A percentile compares a stretch with the other conserved stretches of the same genome.
Conservation (phyloP, 129 eudicot genomes). For the Tagetes patula region DNA sequence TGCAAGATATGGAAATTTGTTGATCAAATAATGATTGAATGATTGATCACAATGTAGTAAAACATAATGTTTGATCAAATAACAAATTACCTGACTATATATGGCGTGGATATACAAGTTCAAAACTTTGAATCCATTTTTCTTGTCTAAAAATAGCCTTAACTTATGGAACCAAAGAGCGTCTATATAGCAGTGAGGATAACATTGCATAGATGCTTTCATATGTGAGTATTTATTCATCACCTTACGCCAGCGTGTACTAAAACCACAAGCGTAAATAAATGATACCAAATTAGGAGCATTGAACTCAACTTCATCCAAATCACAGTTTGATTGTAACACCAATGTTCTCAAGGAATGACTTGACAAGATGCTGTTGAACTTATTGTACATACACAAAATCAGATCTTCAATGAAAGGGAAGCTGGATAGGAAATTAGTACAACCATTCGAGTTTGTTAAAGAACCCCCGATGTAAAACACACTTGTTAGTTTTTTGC, state of each 20-base stretch:
- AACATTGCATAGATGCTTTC: slow-evolving; percentile 3
- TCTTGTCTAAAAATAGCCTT: background rate
- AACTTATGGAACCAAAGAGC: background rate
- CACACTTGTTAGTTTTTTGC: background rate
- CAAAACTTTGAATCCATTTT: slow-evolving; percentile 1
- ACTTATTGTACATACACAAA: background rate
- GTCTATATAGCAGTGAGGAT: background rate
- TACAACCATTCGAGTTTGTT: background rate
- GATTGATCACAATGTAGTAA: no score
- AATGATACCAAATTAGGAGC: background rate
- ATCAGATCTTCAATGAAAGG: background rate
- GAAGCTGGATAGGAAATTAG: background rate
- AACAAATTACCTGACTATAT: background rate
- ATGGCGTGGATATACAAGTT: background rate
- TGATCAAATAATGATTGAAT: no score
- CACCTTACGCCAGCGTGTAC: background rate
- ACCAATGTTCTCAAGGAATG: background rate
- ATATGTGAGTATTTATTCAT: background rate
- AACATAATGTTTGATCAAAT: no score
- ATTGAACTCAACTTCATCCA: background rate
- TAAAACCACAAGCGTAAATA: background rate
- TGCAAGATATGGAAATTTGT: background rate
- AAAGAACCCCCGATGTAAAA: background rate
- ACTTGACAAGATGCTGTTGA: background rate
- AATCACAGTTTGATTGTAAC: background rate